These are phyloP conservation scores for Bromus sterilis DNA, from an alignment of 176 grass and related monocot species.

Conservation along the genomic window DNA sequence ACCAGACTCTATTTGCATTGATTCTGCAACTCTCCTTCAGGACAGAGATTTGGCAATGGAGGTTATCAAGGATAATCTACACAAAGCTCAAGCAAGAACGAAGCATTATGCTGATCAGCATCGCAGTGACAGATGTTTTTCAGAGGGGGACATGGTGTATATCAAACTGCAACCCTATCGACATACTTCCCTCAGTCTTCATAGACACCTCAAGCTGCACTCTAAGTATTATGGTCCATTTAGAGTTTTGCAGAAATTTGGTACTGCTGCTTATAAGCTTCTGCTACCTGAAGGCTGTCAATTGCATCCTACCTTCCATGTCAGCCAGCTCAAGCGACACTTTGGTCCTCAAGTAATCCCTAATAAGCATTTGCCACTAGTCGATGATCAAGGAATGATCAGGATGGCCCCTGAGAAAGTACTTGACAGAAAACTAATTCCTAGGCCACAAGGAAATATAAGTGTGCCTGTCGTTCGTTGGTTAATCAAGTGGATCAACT, in stretches of 20 bases:
- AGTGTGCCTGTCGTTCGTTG: background rate
- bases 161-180: background rate
- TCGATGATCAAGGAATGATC: background rate
- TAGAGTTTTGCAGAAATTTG: background rate
- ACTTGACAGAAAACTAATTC: background rate
- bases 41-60: background rate
- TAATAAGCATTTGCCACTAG: background rate
- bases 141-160: no score
- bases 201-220: background rate
- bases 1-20: background rate
- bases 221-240: background rate
- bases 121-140: no score
- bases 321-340: background rate
- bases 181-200: background rate
- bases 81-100: background rate
- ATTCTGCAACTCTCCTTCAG: background rate
- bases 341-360: background rate
- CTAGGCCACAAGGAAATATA: background rate
- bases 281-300: background rate
- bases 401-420: background rate
- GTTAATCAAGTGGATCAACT: background rate
- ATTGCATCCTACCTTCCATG: background rate
- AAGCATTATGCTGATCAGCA: background rate
- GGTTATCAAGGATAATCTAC: background rate
- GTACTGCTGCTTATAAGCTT: background rate